Conservation (phyloP, 192 early-diverging fungal species). For the Lobosporangium transversale region DNA sequence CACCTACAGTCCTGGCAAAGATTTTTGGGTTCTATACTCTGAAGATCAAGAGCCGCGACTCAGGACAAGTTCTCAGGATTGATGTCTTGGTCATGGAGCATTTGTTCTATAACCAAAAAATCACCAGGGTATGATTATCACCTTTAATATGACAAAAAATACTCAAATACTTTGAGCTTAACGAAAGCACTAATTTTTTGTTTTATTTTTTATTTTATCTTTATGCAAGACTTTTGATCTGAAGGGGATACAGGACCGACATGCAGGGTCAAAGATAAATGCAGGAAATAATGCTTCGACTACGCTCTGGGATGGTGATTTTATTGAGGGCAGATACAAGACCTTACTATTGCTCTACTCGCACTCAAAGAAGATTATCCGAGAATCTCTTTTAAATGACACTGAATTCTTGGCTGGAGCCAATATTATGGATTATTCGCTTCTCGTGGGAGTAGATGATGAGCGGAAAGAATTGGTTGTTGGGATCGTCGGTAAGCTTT, state of each 20-base stretch:
- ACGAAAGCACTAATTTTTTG: no score
- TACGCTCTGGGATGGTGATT: constrained; percentile 77
- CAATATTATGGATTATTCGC: constrained; percentile 98
- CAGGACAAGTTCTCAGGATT: constrained; percentile 78
- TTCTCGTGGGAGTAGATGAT: constrained; percentile 93
- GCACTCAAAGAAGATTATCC: constrained; percentile 85
- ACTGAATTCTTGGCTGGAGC: constrained; percentile 89
- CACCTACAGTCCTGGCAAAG: constrained; percentile 82
- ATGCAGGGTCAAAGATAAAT: constrained; percentile 53
- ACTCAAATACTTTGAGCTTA: no score
- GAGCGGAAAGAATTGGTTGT: constrained; percentile 86
- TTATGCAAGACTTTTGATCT: constrained; percentile 78
- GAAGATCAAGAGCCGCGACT: constrained; percentile 76
- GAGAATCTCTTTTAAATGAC: constrained; percentile 87
- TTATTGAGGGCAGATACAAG: constrained; percentile 71
- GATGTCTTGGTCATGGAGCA: constrained; percentile 97
- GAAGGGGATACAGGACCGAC: constrained; percentile 79
- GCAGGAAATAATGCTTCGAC: constrained; percentile 46
- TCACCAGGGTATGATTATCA: constrained; percentile 69
- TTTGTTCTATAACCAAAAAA: constrained; percentile 80
- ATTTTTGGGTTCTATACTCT: constrained; percentile 93
- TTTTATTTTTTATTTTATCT: not conserved
- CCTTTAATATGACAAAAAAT: no score
- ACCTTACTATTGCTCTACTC: constrained; percentile 79
- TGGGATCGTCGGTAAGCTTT: constrained; percentile 61